Percentiles rank a stretch among this genome's conserved stretches.
Conservation (phyloP, 1,284 basidiomycete genomes). For the Paramarasmius palmivorus region DNA sequence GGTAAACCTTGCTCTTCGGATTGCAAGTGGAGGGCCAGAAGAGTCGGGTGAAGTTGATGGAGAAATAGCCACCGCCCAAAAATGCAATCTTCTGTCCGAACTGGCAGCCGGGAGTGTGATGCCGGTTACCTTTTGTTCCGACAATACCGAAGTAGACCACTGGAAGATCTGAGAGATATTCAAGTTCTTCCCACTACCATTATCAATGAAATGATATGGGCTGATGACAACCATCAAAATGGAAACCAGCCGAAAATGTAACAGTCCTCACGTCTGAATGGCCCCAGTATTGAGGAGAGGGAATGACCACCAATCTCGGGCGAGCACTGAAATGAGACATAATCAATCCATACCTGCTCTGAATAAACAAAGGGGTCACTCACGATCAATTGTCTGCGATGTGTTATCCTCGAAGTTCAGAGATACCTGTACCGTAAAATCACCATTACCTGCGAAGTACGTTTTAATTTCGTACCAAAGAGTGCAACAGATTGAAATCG, state of each 20-base stretch:
- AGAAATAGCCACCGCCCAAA: constrained; percentile 46
- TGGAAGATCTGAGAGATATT: constrained; percentile 45
- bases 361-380: background rate
- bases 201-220: constrained; percentile 37
- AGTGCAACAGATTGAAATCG: background rate
- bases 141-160: constrained; percentile 42
- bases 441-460: constrained; percentile 25
- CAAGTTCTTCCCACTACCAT: constrained; percentile 32
- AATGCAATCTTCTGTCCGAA: constrained; percentile 36
- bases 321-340: constrained; percentile 28
- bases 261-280: constrained; percentile 33
- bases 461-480: background rate
- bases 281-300: constrained; percentile 34
- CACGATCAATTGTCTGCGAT: background rate
- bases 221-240: constrained; percentile 22
- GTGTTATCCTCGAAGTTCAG: constrained; percentile 34
- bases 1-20: constrained; percentile 41
- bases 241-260: background rate
- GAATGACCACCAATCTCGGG: constrained; percentile 41
- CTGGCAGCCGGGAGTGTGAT: constrained; percentile 37
- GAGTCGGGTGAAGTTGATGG: constrained; percentile 24
- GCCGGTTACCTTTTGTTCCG: constrained; percentile 35
- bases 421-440: constrained; percentile 28
- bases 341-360: background rate
- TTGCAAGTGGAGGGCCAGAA: constrained; percentile 29